A percentile compares a stretch with the other conserved stretches of the same genome.
Evolutionary conservation across 495 filamentous ascomycete species (phyloP).

Genomic region (Hypoxylon subgilvum): DNA sequence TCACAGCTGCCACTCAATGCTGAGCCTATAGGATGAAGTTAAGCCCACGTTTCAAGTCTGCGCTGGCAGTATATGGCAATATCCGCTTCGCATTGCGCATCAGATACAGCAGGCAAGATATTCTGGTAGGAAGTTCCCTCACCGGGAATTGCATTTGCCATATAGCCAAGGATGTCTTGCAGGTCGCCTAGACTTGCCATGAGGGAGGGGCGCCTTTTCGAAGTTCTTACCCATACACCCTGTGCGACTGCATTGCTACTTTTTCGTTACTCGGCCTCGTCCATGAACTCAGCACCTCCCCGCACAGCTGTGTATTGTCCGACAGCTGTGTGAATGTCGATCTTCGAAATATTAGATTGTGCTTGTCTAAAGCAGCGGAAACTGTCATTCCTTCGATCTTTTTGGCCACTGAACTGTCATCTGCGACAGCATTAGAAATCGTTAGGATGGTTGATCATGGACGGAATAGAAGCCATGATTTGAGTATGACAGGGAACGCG

Average conservation of each 20-base stretch:
- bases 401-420: slow-evolving; percentile 1
- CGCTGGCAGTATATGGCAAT: slow-evolving; percentile 22
- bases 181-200: slow-evolving; percentile 25
- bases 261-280: slow-evolving; percentile 24
- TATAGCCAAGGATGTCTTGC: slow-evolving; percentile 36
- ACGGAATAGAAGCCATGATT: slow-evolving; percentile 6
- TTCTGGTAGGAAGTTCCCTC: slow-evolving; percentile 22
- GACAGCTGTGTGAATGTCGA: slow-evolving; percentile 15
- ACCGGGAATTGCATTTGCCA: slow-evolving; percentile 39
- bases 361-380: slow-evolving; percentile 32
- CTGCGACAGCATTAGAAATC: slow-evolving; percentile 6
- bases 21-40: slow-evolving; percentile 24
- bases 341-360: slow-evolving; percentile 22
- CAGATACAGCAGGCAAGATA: slow-evolving; percentile 26
- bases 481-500: slow-evolving; percentile 16
- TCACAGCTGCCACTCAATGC: neutral
- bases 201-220: slow-evolving; percentile 25
- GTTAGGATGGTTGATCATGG: slow-evolving; percentile 10
- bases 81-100: slow-evolving; percentile 17
- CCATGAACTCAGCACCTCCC: slow-evolving; percentile 3
- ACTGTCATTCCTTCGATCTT: slow-evolving; percentile 23
- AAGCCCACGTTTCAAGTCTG: slow-evolving; percentile 29
- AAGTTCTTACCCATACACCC: slow-evolving; percentile 22
- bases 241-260: slow-evolving; percentile 25
- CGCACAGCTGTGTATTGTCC: slow-evolving; percentile 20